Base-by-base conservation (phyloP, 1,284 basidiomycete genomes). In the Trametes sp. region DNA sequence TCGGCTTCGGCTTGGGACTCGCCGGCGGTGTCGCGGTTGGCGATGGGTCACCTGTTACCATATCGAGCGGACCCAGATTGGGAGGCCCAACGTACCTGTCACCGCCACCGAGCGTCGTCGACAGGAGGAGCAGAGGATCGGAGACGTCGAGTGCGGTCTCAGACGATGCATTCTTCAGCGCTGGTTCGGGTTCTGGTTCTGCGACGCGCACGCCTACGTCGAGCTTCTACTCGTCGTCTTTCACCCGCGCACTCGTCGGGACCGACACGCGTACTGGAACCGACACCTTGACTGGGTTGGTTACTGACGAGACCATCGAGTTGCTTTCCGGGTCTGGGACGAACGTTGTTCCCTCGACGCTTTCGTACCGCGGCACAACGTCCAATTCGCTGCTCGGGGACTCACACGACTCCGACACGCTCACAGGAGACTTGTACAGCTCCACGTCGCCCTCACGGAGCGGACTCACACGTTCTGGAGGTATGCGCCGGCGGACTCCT, bases 111-210 rank as follows among this genome's bases (percentile, higher is more conserved):
- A 82, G 80, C 59, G 74, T 70, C 29, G 77, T n/a, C n/a, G 74
- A 53, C 77, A 78, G 5, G 71, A 77, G n/a, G n/a, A n/a, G n/a
- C 4, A 61, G 65, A 6, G 57, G 63, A 1, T 74, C 77, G 2
- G 76, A 74, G 46, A 69, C 70, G n/a, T 65, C 72, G 5, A 76
- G 77, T n/a, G 80, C 84, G 26, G 68, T 81, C 11, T 80, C 84
- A 0, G 87, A 88, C 54, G 87, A 89, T 2, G 77, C 80, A 6
- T 90, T 89, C 72, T 87, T 86, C 70, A 82, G 82, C 10, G 82
- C 86, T 62, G 49, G 66, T 23, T 63, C 63, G 2, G 56, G 74
- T 31, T 70, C 65, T 13, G 57, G 62, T 11, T 68, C 73, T 23
- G 68, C 61, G 8, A 75, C 79, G 31, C 74, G 71, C 56, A 78